Evolutionary conservation across 2,329 filamentous ascomycete species (phyloP).

Genomic region (Pyrenochaeta sp.): DNA sequence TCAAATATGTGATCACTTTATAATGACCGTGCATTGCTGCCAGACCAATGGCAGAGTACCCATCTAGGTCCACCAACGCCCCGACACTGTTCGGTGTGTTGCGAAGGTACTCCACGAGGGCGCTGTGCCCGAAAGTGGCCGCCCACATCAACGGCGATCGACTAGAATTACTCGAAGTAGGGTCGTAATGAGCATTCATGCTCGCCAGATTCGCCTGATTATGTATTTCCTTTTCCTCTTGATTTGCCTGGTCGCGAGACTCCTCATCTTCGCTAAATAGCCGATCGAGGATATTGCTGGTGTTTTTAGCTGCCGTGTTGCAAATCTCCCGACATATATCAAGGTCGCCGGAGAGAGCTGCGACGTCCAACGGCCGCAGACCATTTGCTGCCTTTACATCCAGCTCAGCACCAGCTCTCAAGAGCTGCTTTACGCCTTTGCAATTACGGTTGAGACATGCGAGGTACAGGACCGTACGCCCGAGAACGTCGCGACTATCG

Average conservation of each 20-base stretch:
- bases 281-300: too few species aligned
- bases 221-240: too few species aligned
- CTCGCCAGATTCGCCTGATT: background rate
- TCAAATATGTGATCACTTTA: background rate
- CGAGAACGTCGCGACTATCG: slow-evolving; percentile 3
- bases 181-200: background rate
- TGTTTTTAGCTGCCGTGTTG: too few species aligned
- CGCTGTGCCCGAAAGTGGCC: background rate
- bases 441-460: slow-evolving; percentile 1
- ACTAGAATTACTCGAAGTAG: background rate
- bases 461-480: slow-evolving; percentile 5
- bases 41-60: background rate
- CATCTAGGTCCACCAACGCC: background rate
- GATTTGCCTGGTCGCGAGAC: too few species aligned
- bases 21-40: background rate
- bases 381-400: background rate
- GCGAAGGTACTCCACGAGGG: background rate
- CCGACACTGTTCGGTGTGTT: background rate
- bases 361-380: background rate
- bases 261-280: too few species aligned
- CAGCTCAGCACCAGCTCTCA: background rate
- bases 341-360: background rate
- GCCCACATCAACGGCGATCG: slow-evolving; percentile 1
- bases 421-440: background rate
- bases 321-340: background rate